phyloP scores from a whole-genome alignment of 2,329 filamentous ascomycete species.

The Botryotinia convoluta region DNA sequence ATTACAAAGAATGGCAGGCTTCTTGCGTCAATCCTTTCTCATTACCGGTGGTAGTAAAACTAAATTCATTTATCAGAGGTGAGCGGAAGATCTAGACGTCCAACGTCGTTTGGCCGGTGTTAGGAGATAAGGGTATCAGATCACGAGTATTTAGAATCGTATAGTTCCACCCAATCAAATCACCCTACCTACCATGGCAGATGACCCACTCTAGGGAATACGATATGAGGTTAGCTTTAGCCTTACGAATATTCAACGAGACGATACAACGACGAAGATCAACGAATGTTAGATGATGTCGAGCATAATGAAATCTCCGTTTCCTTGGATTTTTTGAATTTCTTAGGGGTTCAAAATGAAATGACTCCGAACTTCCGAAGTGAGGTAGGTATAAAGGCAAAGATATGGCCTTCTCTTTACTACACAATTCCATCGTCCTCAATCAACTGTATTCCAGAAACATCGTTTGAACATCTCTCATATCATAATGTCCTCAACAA shows the following conservation, averaged over 20 bases:
- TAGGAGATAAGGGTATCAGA: background rate
- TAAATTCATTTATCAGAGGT: background rate
- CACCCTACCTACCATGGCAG: too few species aligned
- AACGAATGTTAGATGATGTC: background rate
- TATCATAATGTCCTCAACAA: background rate
- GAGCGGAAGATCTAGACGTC: background rate
- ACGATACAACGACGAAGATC: background rate
- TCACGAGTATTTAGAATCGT: background rate
- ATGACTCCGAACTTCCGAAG: background rate
- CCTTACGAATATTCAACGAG: background rate
- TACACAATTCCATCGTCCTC: background rate
- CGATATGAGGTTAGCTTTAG: background rate
- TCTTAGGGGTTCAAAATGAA: too few species aligned
- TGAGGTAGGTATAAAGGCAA: constrained; percentile 1
- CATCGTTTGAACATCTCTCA: background rate
- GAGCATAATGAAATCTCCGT: background rate
- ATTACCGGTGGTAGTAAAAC: background rate
- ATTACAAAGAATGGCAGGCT: background rate
- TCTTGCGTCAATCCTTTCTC: background rate
- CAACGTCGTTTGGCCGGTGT: background rate
- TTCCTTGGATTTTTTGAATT: background rate
- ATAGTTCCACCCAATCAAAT: background rate
- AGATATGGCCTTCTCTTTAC: too few species aligned
- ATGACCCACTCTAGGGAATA: background rate
- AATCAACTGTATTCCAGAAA: background rate